phyloP scores from a whole-genome alignment of 2,329 filamentous ascomycete genomes.

The Aspergillus chevalieri region DNA sequence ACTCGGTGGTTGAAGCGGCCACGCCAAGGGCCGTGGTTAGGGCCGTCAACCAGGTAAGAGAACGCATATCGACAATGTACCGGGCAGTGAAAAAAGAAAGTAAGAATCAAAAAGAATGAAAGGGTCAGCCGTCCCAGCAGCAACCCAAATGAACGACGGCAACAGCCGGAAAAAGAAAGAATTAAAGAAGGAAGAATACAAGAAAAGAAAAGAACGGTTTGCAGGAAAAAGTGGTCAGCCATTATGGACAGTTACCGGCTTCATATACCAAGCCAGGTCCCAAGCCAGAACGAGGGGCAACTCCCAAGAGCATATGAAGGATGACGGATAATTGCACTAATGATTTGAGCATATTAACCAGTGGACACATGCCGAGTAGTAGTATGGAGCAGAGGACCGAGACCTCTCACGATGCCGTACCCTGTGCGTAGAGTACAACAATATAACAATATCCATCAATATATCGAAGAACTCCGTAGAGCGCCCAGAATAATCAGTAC shows the following conservation, averaged over 20 bases:
- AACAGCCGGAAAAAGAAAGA: constrained; percentile 1
- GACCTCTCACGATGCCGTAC: too few species aligned
- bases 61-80: constrained; percentile 7
- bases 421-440: too few species aligned
- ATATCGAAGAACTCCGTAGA: too few species aligned
- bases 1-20: constrained; percentile 7
- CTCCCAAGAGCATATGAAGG: constrained; percentile 2
- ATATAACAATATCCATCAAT: too few species aligned
- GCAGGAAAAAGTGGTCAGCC: neutral
- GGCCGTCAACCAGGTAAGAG: constrained; percentile 7
- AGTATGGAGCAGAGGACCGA: too few species aligned
- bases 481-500: too few species aligned
- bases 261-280: neutral
- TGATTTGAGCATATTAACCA: constrained; percentile 10
- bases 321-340: constrained; percentile 5
- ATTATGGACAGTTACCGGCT: neutral
- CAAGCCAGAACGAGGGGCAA: neutral
- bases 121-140: constrained; percentile 11
- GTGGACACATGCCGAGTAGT: constrained; percentile 5
- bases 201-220: neutral
- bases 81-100: constrained; percentile 7
- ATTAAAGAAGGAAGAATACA: neutral
- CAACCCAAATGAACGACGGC: constrained; percentile 9
- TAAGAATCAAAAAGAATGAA: constrained; percentile 1
- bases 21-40: constrained; percentile 10